Conservation (phyloP, 495 filamentous ascomycete genomes). For the Aspergillus sparsus region DNA sequence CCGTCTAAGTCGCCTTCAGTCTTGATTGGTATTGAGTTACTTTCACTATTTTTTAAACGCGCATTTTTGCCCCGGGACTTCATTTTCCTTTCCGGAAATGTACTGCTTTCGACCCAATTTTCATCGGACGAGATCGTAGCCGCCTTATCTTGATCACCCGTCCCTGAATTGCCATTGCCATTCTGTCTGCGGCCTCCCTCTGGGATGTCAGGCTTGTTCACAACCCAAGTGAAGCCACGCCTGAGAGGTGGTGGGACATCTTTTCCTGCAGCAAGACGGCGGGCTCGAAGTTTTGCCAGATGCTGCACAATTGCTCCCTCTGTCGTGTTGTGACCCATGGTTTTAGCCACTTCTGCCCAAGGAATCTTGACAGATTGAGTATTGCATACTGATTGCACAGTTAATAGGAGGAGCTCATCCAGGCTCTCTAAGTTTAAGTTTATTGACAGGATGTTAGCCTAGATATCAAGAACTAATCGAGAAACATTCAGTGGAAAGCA, state of each 20-base stretch:
- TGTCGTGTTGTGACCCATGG: slow-evolving; percentile 38
- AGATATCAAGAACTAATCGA: not conserved
- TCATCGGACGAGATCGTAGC: slow-evolving; percentile 25
- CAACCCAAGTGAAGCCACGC: not conserved
- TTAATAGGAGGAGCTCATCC: slow-evolving; percentile 44
- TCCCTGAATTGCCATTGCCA: too few relatives aligned
- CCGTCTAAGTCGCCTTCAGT: slow-evolving; percentile 13
- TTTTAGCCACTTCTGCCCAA: slow-evolving; percentile 38
- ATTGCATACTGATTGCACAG: slow-evolving; percentile 48
- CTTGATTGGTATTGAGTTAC: not conserved
- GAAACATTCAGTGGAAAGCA: not conserved
- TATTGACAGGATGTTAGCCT: slow-evolving; percentile 11
- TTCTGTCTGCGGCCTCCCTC: not conserved
- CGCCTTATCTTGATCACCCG: too few relatives aligned
- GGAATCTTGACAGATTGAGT: slow-evolving; percentile 37
- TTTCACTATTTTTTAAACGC: too few relatives aligned
- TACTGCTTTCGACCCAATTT: slow-evolving; percentile 20
- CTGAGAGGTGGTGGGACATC: slow-evolving; percentile 44
- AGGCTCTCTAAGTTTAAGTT: slow-evolving; percentile 38
- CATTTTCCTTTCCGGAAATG: slow-evolving; percentile 7
- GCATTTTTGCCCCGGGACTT: not conserved
- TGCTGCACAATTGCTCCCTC: slow-evolving; percentile 53
- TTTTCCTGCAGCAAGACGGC: slow-evolving; percentile 32
- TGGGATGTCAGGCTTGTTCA: too few relatives aligned
- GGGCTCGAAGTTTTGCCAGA: slow-evolving; percentile 45